Percentiles rank a stretch among this genome's conserved stretches.
Evolutionary conservation across 2,329 filamentous ascomycete genomes (phyloP).

Genomic region (Purpureocillium lavendulum): DNA sequence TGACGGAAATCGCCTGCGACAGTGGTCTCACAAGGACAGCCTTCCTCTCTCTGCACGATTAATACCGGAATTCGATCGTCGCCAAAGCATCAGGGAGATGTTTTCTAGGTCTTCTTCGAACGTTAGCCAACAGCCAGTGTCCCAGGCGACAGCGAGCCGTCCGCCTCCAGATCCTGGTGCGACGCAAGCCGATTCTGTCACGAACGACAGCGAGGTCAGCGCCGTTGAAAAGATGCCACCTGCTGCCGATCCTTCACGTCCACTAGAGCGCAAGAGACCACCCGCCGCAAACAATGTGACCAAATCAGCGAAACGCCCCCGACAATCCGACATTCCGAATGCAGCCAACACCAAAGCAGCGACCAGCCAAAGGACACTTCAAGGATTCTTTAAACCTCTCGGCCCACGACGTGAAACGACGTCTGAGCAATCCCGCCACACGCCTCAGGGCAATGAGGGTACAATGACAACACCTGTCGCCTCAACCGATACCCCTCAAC

Average conservation of each 20-base stretch:
- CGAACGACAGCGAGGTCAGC: not conserved
- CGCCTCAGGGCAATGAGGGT: not conserved
- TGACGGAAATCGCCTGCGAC: conserved; percentile 53
- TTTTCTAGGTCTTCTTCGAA: conserved; percentile 42
- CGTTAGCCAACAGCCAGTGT: too few species aligned
- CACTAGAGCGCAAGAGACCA: not conserved
- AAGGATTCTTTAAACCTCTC: conserved; percentile 67
- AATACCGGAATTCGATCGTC: conserved; percentile 79
- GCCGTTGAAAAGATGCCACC: not conserved
- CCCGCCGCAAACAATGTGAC: conserved; percentile 3
- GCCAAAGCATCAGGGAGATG: conserved; percentile 88
- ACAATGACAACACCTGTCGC: not conserved
- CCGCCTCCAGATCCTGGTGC: not conserved
- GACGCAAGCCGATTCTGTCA: not conserved
- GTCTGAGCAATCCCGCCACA: not conserved
- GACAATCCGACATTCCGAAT: conserved; percentile 8
- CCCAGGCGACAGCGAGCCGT: too few species aligned
- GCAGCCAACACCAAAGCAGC: conserved; percentile 22
- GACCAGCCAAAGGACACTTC: conserved; percentile 49
- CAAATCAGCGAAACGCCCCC: conserved; percentile 8
- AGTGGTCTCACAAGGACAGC: conserved; percentile 59
- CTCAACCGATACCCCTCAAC: too few species aligned
- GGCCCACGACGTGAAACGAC: conserved; percentile 1
- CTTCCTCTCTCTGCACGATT: conserved; percentile 72
- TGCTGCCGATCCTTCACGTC: too few species aligned